A percentile compares a stretch with the other conserved stretches of the same genome.
phyloP scores from a whole-genome alignment of 257 asterid species.

The Ballota nigra region DNA sequence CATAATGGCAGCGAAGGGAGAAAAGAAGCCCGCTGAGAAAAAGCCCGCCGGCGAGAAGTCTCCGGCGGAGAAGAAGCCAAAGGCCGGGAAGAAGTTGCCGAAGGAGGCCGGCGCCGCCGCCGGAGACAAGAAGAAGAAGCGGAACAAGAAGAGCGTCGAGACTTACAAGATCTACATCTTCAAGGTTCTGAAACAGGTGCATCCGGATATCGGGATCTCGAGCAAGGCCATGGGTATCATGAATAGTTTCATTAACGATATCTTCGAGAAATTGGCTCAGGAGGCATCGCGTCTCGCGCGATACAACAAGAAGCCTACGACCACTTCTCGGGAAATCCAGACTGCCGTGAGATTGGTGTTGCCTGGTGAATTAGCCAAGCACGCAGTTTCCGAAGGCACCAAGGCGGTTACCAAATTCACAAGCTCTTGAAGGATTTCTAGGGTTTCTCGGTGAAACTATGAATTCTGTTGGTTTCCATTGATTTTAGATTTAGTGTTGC shows the following conservation, averaged over 20 bases:
- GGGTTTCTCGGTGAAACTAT: neutral
- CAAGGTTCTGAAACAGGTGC: conserved; percentile 64
- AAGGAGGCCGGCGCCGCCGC: conserved; percentile 32
- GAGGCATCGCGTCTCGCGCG: conserved; percentile 50
- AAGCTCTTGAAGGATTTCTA: conserved; percentile 33
- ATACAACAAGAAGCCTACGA: conserved; percentile 65
- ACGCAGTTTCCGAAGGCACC: conserved; percentile 63
- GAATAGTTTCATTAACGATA: conserved; percentile 69
- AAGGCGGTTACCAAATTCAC: conserved; percentile 70
- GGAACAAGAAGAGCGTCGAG: conserved; percentile 49
- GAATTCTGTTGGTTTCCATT: neutral
- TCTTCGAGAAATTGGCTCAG: conserved; percentile 58
- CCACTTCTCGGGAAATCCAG: conserved; percentile 61
- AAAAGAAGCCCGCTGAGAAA: conserved; percentile 35
- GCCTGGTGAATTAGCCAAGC: conserved; percentile 64
- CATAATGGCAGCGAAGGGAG: conserved; percentile 31
- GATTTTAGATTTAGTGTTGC: neutral
- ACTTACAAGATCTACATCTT: conserved; percentile 85
- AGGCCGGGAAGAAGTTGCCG: conserved; percentile 41
- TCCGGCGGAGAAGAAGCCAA: conserved; percentile 20
- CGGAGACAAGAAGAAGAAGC: conserved; percentile 66
- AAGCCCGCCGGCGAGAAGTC: conserved; percentile 34
- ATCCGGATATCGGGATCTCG: conserved; percentile 62
- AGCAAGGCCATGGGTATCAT: conserved; percentile 75
- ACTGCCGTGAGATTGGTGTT: conserved; percentile 59